Evolutionary conservation across 441 rosid species (phyloP), one percentile per base, ranked within the genome.

Genomic region (Sinapis alba): DNA sequence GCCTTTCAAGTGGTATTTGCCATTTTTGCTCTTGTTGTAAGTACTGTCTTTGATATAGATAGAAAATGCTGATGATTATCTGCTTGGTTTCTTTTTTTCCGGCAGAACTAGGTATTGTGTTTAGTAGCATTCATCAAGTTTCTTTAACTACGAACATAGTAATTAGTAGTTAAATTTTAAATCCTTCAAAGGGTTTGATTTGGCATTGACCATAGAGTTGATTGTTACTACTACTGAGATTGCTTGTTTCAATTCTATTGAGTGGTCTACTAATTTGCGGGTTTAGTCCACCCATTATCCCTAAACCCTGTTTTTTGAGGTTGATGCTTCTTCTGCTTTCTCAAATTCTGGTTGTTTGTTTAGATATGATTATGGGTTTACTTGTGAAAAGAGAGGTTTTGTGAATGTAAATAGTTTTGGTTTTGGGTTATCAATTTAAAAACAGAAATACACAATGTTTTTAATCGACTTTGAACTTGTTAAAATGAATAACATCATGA

Each of bases 61-160:
- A 0, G 8, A 16, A 16, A 15, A 45, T 1, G 9, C 15, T 26
- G 24, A 1, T 36, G 53, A 56, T 32, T 23, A 12, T n/a, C 34
- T 15, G 12, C 7, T 24, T 58, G 41, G 73, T 36, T 34, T 13
- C 15, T 16, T 26, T 23, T 16, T 15, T 65, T 7, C 38, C 7
- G 21, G 21, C 34, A 41, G 34, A 23, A 34, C 41, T 34, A 19
- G 34, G 13, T 11, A 62, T 41, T n/a, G 18, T 50, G 69, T 15
- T 50, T 27, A 53, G 32, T 27, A 53, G 28, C 72, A 34, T 57
- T 69, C 53, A 69, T 69, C 18, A 57, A 57, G 21, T 38, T 57
- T 30, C 16, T 54, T 69, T 23, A 15, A 2, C 7, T 20, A 24
- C 4, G 51, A 36, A 69, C 13, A 15, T 11, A 15, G 26, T 38